Base-by-base conservation (phyloP, 192 early-diverging fungal species). In the Coemansia sp. region DNA sequence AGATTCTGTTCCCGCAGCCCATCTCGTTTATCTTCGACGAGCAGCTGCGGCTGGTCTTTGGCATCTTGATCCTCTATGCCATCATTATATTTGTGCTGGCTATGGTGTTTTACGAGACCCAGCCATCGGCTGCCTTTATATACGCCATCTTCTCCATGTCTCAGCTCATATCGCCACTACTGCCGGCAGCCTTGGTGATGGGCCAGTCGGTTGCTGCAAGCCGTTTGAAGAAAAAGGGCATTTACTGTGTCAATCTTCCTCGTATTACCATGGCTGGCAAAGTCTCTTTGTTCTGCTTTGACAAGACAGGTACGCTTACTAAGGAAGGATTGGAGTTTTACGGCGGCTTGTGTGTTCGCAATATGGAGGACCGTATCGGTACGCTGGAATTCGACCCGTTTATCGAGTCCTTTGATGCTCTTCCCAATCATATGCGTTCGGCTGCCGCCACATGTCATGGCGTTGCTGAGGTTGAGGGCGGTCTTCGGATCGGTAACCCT, bases 261-360 rank as follows among this genome's bases (percentile, higher is more conserved):
- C 73, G 89, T 37, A 88, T 91, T 60, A 86, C 84, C 16, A 53
- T 89, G 57, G 81, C 84, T 5, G 89, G 86, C 43, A 91, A 91
- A 63, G 86, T 88, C 18, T 84, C 81, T 26, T 80, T 89, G n/a
- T 87, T 88, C 49, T 85, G 83, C 65, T 89, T 89, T 39, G 89
- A 89, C 62, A 89, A 91, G 72, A 88, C 88, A 14, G 88, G 88
- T 26, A 91, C 89, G 15, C 70, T 91, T 44, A 91, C 88, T 3
- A 81, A 82, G 49, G 86, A 88, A 68, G 86, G 86, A 11, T 75
- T 91, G 12, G 82, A 88, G 63, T 88, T 82, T 52, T 71, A 65
- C 49, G 88, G 83, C 10, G 43, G 82, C 26, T 79, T 50, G 30
- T 33, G 48, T 33, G 80, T 70, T 20, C 77, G 75, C 31, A 42